These are phyloP conservation scores for Gelatoporia subvermispora DNA, from an alignment of 768 basidiomycete species.

Conservation along the genomic window DNA sequence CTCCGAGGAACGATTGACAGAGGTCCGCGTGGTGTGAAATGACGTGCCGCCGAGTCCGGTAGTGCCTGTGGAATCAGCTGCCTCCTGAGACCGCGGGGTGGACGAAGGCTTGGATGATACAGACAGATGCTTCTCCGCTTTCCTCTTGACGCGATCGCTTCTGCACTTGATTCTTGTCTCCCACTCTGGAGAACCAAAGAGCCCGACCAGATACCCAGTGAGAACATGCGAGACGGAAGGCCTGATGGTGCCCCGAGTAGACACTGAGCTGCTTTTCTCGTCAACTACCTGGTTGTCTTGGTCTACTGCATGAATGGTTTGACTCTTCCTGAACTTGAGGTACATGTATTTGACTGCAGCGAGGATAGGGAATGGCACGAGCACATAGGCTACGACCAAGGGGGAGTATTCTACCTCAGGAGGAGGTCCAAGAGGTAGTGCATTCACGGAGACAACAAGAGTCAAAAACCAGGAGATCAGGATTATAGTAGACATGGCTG, in stretches of 20 bases:
- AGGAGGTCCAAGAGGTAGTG: neutral
- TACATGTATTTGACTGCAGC: conserved; percentile 17
- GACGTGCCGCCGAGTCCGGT: conserved; percentile 1
- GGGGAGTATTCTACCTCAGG: neutral
- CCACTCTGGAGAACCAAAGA: conserved; percentile 22
- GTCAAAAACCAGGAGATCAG: neutral
- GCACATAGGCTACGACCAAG: conserved; percentile 7
- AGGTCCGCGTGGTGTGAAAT: neutral
- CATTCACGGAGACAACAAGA: neutral
- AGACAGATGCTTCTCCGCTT: neutral
- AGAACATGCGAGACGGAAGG: neutral
- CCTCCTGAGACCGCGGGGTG: neutral
- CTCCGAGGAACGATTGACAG: conserved; percentile 7
- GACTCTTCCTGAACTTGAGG: conserved; percentile 15
- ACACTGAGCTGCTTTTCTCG: neutral
- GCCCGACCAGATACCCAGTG: conserved; percentile 18
- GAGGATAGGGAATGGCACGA: conserved; percentile 18
- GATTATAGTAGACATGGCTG: too few species aligned
- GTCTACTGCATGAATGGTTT: conserved; percentile 13
- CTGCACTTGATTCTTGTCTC: conserved; percentile 19
- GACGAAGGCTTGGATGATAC: neutral
- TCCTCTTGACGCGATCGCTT: neutral
- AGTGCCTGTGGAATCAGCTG: conserved; percentile 2
- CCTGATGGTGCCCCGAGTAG: neutral
- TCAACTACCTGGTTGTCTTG: neutral